Base-by-base conservation (phyloP, 2,329 filamentous ascomycete species). In the Fusarium decemcellulare region DNA sequence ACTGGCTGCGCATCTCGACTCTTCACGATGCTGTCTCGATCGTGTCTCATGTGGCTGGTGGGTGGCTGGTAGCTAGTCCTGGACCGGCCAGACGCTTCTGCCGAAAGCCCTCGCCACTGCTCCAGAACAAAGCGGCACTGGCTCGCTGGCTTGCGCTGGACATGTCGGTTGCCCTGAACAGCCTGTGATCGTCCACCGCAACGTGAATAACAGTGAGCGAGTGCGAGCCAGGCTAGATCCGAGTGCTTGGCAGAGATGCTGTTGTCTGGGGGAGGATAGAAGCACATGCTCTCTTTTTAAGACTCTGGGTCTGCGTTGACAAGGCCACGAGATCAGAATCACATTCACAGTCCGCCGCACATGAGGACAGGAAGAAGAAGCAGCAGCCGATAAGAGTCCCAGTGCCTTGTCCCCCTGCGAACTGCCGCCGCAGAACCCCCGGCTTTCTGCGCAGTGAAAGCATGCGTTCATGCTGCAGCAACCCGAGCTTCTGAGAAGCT, bases 271-370 rank as follows among this genome's bases (percentile, higher is more conserved):
- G 34, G 61, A 64, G 65, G 57, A 43, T 36, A 55, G 55, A 63
- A 64, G 55, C 63, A 70, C 68, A 68, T 68, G 56, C 43, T 59
- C 60, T 29, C 15, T 16, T 15, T 50, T 8, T 10, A 37, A 55
- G 39, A 46, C 34, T 16, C 18, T 60, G 27, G 46, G 44, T 34
- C 34, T 44, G 51, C 8, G 42, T 52, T 63, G 48, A 52, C 47
- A 53, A 39, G 63, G 51, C 51, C 72, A 73, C 68, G 65, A 63
- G 68, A 74, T 70, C 65, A 63, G 29, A 51, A 61, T 63, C 64
- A 71, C 50, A 55, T 54, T 68, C 44, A 63, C 61, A 63, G 59
- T 52, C 61, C 63, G 42, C 51, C 34, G 32, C 50, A 23, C 47
- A 59, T 57, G 59, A 42, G 36, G 34, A 44, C 23, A 30, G 34